Conservation (phyloP, 148 eudicot genomes). For the Nyssa sinensis region DNA sequence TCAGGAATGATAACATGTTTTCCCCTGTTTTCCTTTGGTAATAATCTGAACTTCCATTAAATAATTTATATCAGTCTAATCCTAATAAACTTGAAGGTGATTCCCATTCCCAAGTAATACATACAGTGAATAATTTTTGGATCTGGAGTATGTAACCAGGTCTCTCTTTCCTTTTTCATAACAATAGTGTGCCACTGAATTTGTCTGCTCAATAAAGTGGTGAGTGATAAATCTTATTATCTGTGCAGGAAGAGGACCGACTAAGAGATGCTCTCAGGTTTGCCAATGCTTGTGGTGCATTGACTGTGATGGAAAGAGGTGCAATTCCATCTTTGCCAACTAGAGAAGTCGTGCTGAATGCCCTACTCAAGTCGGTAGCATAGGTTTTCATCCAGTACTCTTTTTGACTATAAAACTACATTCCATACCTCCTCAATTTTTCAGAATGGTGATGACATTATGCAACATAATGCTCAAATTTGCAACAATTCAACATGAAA, state of each 20-base stretch:
- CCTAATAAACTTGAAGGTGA: no score
- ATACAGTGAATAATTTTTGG: no score
- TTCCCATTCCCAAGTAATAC: no score
- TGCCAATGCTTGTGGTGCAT: conserved; percentile 91
- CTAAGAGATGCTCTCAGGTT: conserved; percentile 78
- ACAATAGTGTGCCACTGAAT: neutral
- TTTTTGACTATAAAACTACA: no score
- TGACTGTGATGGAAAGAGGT: conserved; percentile 92
- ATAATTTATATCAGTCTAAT: neutral
- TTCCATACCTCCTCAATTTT: neutral
- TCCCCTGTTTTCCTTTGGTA: no score
- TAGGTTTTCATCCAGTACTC: conserved; percentile 23
- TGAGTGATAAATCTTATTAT: neutral
- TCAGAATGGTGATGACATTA: neutral
- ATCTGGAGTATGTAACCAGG: no score
- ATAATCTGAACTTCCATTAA: no score
- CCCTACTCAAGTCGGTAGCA: conserved; percentile 59
- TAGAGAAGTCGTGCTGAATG: conserved; percentile 55
- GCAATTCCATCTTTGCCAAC: conserved; percentile 97
- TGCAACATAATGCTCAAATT: neutral
- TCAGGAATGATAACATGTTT: no score
- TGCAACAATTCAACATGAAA: neutral
- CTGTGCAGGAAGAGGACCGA: conserved; percentile 55
- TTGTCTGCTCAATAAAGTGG: neutral
- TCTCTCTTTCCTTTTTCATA: neutral